These are phyloP conservation scores for Rutstroemia sp. DNA, from an alignment of 2,329 filamentous ascomycete species.

Conservation along the genomic window DNA sequence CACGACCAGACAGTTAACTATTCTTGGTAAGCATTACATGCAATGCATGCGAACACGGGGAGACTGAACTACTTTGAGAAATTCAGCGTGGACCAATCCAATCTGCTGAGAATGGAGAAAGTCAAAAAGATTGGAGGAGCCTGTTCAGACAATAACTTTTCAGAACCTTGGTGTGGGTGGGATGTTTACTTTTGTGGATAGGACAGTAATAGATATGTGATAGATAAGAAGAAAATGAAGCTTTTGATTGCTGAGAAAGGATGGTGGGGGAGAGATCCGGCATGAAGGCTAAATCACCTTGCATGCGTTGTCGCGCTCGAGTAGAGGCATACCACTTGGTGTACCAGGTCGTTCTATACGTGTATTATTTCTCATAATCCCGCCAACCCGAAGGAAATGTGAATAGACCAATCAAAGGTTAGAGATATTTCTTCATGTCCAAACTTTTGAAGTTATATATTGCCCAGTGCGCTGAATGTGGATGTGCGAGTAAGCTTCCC, in stretches of 20 bases:
- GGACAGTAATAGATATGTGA: not conserved
- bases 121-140: not conserved
- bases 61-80: not conserved
- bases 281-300: not conserved
- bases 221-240: not conserved
- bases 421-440: not conserved
- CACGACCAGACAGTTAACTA: not conserved
- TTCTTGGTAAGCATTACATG: not conserved
- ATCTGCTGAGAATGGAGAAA: not conserved
- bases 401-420: not conserved
- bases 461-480: not conserved
- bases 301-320: constrained; percentile 3
- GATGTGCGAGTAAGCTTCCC: not conserved
- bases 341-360: not conserved
- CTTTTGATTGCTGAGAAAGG: not conserved
- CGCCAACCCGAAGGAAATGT: not conserved
- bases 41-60: not conserved
- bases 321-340: constrained; percentile 1
- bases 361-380: not conserved
- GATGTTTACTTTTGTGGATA: not conserved
- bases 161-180: not conserved
- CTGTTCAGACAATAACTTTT: not conserved
- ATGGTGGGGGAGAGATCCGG: not conserved
- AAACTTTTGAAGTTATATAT: not conserved
- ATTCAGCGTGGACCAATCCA: not conserved